Conservation (phyloP, 2,329 filamentous ascomycete species). For the Trichoderma aggressivum region DNA sequence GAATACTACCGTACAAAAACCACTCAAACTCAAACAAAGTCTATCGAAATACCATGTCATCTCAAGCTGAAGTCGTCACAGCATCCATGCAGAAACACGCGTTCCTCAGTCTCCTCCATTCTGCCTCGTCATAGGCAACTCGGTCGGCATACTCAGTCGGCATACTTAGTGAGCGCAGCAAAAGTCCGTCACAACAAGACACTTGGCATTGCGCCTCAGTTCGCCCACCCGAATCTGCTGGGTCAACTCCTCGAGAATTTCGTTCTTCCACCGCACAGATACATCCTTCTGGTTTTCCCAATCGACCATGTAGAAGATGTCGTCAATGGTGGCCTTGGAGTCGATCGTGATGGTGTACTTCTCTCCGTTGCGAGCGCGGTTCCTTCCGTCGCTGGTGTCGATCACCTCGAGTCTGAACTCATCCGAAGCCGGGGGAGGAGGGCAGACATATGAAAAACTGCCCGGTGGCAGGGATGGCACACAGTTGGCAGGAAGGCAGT, state of each 20-base stretch:
- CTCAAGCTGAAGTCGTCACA: not conserved
- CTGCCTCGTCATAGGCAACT: not conserved
- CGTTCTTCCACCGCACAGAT: conserved; percentile 30
- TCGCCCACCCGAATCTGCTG: conserved; percentile 24
- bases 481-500: too few relatives aligned
- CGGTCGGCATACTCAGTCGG: conserved; percentile 17
- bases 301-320: conserved; percentile 25
- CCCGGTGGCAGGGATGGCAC: not conserved
- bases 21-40: not conserved
- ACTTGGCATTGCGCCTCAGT: conserved; percentile 21
- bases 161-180: conserved; percentile 24
- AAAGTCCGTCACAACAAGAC: conserved; percentile 27
- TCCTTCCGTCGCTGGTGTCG: conserved; percentile 22
- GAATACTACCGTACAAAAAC: not conserved
- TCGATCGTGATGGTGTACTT: conserved; percentile 25
- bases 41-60: not conserved
- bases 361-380: conserved; percentile 21
- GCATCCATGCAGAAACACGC: not conserved
- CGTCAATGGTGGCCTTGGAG: conserved; percentile 18
- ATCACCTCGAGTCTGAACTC: conserved; percentile 23
- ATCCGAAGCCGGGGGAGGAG: not conserved
- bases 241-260: conserved; percentile 25
- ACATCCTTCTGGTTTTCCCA: conserved; percentile 27
- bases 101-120: not conserved
- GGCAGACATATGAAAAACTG: not conserved